A percentile compares a stretch with the other conserved stretches of the same genome.
phyloP scores from a whole-genome alignment of 2,329 filamentous ascomycete species.

The Venturia nashicola region DNA sequence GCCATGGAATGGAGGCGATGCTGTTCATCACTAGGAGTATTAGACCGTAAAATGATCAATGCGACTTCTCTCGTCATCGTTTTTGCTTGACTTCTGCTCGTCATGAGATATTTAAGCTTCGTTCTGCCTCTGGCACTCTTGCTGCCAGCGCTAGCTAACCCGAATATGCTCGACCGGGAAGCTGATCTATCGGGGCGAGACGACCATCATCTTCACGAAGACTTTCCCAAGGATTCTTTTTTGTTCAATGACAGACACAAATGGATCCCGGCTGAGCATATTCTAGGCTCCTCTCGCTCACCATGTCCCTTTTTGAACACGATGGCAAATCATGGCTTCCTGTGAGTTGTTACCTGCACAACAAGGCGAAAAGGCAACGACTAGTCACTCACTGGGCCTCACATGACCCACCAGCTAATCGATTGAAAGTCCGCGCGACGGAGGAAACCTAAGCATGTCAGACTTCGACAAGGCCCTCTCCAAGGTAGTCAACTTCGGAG shows the following conservation, averaged over 20 bases:
- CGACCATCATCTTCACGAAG: neutral
- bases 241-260: neutral
- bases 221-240: neutral
- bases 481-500: neutral
- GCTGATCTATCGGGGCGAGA: neutral
- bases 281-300: constrained; percentile 1
- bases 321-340: constrained; percentile 10
- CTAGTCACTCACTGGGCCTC: neutral
- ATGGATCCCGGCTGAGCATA: constrained; percentile 6
- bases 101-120: neutral
- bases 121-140: neutral
- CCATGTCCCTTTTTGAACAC: constrained; percentile 10
- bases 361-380: neutral
- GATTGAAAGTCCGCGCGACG: neutral
- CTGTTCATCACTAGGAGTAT: neutral
- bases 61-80: neutral
- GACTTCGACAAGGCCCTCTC: constrained; percentile 6
- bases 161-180: neutral
- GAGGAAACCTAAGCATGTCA: neutral
- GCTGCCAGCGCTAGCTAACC: neutral
- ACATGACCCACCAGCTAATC: neutral
- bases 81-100: neutral
- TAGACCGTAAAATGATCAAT: neutral
- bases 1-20: neutral
- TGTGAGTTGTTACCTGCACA: neutral